Conservation (phyloP, 306 rosid genomes). For the Glycine tomentella region DNA sequence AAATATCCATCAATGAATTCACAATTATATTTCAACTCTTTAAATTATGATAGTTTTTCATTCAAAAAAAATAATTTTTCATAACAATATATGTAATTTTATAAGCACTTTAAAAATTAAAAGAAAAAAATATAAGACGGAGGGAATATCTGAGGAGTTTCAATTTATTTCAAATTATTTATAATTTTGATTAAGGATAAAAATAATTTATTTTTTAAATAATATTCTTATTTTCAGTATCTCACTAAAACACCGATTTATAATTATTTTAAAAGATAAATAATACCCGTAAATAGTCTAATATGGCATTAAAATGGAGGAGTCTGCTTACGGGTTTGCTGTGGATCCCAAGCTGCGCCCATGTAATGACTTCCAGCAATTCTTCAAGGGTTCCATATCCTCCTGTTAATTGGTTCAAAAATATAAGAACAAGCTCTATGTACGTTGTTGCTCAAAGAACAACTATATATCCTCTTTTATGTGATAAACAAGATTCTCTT, state of each 20-base stretch:
- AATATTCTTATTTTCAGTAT: not conserved
- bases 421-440: not conserved
- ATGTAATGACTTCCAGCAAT: constrained; percentile 95
- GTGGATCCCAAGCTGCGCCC: constrained; percentile 99
- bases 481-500: not conserved
- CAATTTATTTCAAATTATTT: not conserved
- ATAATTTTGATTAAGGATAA: no score
- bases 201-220: no score
- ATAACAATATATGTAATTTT: no score
- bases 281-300: no score
- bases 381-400: constrained; percentile 99
- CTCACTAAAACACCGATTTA: not conserved
- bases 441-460: not conserved
- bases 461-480: not conserved
- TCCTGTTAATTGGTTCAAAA: constrained; percentile 52
- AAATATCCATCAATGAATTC: not conserved
- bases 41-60: no score
- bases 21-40: no score
- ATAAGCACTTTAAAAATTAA: no score
- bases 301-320: no score
- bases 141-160: not conserved
- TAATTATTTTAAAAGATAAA: not conserved
- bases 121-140: not conserved
- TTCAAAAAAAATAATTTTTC: no score
- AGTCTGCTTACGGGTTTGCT: constrained; percentile 80